These are phyloP conservation scores for Erythrophleum fordii DNA, from an alignment of 306 rosid species.

Conservation along the genomic window DNA sequence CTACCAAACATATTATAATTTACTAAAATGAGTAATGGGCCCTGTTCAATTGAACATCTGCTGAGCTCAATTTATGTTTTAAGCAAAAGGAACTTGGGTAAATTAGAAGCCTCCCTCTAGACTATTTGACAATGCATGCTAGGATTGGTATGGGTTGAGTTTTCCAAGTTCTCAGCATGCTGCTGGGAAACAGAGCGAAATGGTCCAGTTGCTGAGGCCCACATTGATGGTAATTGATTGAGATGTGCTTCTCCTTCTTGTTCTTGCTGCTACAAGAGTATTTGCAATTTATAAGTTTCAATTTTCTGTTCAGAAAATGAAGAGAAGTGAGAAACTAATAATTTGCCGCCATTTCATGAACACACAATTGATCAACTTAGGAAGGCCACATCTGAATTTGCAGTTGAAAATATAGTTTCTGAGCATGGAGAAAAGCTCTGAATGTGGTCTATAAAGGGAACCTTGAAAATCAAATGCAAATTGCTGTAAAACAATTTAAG, in stretches of 20 bases:
- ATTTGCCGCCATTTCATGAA: slow-evolving; percentile 59
- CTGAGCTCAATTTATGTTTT: slow-evolving; percentile 37
- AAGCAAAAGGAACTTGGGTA: slow-evolving; percentile 20
- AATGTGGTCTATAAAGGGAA: slow-evolving; percentile 73
- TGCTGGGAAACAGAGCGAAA: slow-evolving; percentile 43
- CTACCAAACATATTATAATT: background rate
- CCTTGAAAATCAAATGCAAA: slow-evolving; percentile 60
- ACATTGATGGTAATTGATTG: slow-evolving; percentile 44
- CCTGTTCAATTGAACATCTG: slow-evolving; percentile 24
- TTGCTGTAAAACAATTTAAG: slow-evolving; percentile 69
- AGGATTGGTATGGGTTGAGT: slow-evolving; percentile 61
- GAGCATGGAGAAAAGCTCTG: slow-evolving; percentile 78
- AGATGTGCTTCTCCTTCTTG: slow-evolving; percentile 18
- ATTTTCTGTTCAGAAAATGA: slow-evolving; percentile 45
- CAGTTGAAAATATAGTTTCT: slow-evolving; percentile 70
- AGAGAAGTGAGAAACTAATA: slow-evolving; percentile 44
- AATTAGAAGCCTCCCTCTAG: slow-evolving; percentile 19
- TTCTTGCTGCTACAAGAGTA: background rate
- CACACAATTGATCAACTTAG: slow-evolving; percentile 63
- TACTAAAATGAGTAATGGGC: background rate
- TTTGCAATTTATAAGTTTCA: slow-evolving; percentile 11
- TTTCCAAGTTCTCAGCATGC: slow-evolving; percentile 56
- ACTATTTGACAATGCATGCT: slow-evolving; percentile 18
- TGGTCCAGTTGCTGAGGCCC: slow-evolving; percentile 47
- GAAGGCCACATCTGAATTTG: slow-evolving; percentile 65